Percentiles rank a stretch among this genome's conserved stretches.
Evolutionary conservation across 495 filamentous ascomycete genomes (phyloP).

Genomic region (Penicillium mononematosum): DNA sequence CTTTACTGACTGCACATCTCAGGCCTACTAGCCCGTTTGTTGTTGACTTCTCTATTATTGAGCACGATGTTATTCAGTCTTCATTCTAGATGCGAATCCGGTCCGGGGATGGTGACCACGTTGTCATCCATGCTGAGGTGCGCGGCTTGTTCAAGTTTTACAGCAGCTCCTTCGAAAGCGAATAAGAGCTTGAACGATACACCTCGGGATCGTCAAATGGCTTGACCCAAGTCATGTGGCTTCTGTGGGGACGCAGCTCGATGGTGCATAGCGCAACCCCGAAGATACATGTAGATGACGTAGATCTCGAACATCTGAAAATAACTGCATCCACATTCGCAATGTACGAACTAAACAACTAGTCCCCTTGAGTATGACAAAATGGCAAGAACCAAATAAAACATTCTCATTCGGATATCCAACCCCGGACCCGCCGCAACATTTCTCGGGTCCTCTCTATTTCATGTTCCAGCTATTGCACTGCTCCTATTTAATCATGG

Average conservation of each 20-base stretch:
- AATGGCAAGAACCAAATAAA: slow-evolving; percentile 8
- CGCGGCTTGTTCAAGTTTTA: slow-evolving; percentile 9
- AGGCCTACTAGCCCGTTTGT: slow-evolving; percentile 8
- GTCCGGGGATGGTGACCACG: slow-evolving; percentile 9
- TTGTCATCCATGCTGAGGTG: slow-evolving; percentile 14
- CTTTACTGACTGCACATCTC: slow-evolving; percentile 4
- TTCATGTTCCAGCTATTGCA: slow-evolving; percentile 3
- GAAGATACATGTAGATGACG: neutral
- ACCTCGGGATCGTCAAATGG: too few species aligned
- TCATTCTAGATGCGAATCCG: slow-evolving; percentile 11
- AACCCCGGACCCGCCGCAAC: slow-evolving; percentile 8
- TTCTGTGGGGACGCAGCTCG: neutral
- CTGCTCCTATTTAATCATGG: slow-evolving; percentile 9
- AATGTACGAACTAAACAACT: slow-evolving; percentile 9
- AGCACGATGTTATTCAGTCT: too few species aligned
- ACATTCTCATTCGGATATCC: slow-evolving; percentile 9
- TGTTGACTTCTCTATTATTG: slow-evolving; percentile 8
- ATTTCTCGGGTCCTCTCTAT: slow-evolving; percentile 11
- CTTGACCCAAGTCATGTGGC: neutral
- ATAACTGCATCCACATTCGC: neutral
- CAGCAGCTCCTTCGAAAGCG: slow-evolving; percentile 11
- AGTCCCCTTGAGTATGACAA: slow-evolving; percentile 1
- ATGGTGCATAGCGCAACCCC: neutral
- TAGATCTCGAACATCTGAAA: neutral
- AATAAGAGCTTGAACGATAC: too few species aligned